Evolutionary conservation across 2,329 filamentous ascomycete species (phyloP).

Genomic region (Verticillium zaregamsianum): DNA sequence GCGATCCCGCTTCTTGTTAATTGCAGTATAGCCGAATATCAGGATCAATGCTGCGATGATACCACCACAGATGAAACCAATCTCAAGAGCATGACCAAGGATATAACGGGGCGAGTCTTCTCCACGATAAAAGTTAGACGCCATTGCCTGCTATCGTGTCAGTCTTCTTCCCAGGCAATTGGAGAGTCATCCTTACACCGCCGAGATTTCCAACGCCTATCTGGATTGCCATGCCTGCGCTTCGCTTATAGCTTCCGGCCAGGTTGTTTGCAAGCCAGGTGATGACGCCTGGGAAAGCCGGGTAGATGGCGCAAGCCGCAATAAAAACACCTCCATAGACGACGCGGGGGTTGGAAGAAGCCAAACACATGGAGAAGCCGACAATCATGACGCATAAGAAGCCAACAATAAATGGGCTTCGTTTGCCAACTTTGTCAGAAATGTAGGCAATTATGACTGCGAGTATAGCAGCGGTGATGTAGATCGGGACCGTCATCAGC

Average conservation of each 20-base stretch:
- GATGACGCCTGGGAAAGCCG: constrained; percentile 73
- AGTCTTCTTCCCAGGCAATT: constrained; percentile 2
- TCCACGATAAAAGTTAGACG: constrained; percentile 65
- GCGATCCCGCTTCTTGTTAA: constrained; percentile 56
- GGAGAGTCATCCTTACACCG: constrained; percentile 28
- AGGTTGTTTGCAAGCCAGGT: constrained; percentile 78
- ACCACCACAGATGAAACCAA: constrained; percentile 42
- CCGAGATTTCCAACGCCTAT: constrained; percentile 58
- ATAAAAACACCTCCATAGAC: constrained; percentile 75
- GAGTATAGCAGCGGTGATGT: constrained; percentile 58
- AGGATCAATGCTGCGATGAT: constrained; percentile 40
- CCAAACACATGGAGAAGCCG: constrained; percentile 59
- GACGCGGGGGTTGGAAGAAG: constrained; percentile 51
- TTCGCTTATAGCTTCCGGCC: constrained; percentile 61
- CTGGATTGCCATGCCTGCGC: constrained; percentile 60
- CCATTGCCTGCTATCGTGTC: constrained; percentile 48
- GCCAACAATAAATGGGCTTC: constrained; percentile 51
- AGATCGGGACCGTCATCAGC: constrained; percentile 59
- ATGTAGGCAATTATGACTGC: constrained; percentile 48
- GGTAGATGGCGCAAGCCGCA: constrained; percentile 74
- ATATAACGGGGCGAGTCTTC: constrained; percentile 43
- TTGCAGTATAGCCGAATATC: constrained; percentile 45
- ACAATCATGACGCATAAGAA: constrained; percentile 49
- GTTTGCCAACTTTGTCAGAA: constrained; percentile 50
- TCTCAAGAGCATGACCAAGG: constrained; percentile 45